Conservation (phyloP, 169 alveolate species). For the Miamiensis avidus region DNA sequence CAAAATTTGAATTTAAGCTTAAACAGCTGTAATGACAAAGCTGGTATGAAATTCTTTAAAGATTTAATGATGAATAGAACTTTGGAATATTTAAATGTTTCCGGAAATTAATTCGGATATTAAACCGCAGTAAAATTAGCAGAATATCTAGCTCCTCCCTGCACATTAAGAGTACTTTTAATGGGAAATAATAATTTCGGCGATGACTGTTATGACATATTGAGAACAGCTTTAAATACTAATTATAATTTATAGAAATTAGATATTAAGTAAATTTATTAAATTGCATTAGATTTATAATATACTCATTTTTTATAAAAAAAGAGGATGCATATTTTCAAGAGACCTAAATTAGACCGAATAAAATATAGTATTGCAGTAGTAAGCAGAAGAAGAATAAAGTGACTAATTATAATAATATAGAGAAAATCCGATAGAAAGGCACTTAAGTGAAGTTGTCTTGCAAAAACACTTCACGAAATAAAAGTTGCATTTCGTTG, state of each 20-base stretch:
- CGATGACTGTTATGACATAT: neutral
- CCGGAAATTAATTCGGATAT: conserved; percentile 35
- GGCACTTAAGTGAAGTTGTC: neutral
- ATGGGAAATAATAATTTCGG: neutral
- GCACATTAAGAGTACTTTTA: neutral
- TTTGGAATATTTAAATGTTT: conserved; percentile 26
- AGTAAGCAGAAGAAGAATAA: neutral
- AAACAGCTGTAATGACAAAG: conserved; percentile 38
- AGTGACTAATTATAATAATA: too few relatives aligned
- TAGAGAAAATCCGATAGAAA: neutral
- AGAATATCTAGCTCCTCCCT: neutral
- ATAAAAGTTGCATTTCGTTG: neutral
- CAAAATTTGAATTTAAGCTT: conserved; percentile 28
- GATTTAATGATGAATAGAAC: conserved; percentile 35
- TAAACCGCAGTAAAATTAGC: neutral
- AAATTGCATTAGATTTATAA: too few relatives aligned
- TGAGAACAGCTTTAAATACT: neutral
- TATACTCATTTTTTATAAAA: too few relatives aligned
- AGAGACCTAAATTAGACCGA: neutral
- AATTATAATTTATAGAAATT: too few relatives aligned
- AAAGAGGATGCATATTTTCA: neutral
- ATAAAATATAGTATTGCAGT: too few relatives aligned
- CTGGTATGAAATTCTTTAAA: conserved; percentile 41
- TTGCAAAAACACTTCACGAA: neutral
- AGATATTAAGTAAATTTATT: neutral